phyloP scores from a whole-genome alignment of 2,329 filamentous ascomycete species.

The Grosmannia clavigera region DNA sequence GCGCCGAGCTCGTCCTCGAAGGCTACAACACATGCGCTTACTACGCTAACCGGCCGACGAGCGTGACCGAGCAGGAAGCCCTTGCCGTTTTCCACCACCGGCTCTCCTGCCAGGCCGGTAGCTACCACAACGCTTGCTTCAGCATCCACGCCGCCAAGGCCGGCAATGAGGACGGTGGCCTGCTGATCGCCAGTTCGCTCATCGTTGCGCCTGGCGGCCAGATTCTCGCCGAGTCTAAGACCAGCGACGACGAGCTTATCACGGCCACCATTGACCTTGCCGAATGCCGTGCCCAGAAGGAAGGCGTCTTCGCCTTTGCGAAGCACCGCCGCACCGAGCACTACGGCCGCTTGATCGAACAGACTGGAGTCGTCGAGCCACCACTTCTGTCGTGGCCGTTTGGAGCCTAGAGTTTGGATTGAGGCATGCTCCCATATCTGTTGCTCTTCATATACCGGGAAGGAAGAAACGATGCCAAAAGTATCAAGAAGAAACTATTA shows the following conservation, averaged over 20 bases:
- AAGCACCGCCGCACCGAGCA: slow-evolving; percentile 29
- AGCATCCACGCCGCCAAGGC: slow-evolving; percentile 32
- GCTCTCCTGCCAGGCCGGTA: slow-evolving; percentile 34
- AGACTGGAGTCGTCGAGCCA: slow-evolving; percentile 23
- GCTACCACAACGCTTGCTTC: slow-evolving; percentile 38
- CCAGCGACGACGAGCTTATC: slow-evolving; percentile 34
- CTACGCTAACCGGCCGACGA: slow-evolving; percentile 25
- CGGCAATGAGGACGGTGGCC: slow-evolving; percentile 30
- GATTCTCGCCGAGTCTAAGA: slow-evolving; percentile 34
- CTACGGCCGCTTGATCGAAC: slow-evolving; percentile 24
- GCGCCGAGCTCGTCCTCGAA: slow-evolving; percentile 26
- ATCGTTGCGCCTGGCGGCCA: slow-evolving; percentile 34
- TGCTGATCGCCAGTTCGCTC: slow-evolving; percentile 32
- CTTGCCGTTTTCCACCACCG: slow-evolving; percentile 36
- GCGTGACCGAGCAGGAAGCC: slow-evolving; percentile 26
- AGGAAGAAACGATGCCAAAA: too few species aligned
- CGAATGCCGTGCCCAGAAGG: slow-evolving; percentile 33
- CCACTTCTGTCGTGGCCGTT: background rate
- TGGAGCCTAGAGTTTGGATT: background rate
- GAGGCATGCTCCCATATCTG: too few species aligned
- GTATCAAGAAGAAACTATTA: too few species aligned
- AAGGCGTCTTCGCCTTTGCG: slow-evolving; percentile 32
- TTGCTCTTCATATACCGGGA: too few species aligned
- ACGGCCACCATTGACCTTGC: slow-evolving; percentile 35
- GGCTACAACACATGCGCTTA: slow-evolving; percentile 36